A percentile compares a stretch with the other conserved stretches of the same genome.
Evolutionary conservation across 2,329 filamentous ascomycete species (phyloP).

Genomic region (Alternaria triticimaculans): DNA sequence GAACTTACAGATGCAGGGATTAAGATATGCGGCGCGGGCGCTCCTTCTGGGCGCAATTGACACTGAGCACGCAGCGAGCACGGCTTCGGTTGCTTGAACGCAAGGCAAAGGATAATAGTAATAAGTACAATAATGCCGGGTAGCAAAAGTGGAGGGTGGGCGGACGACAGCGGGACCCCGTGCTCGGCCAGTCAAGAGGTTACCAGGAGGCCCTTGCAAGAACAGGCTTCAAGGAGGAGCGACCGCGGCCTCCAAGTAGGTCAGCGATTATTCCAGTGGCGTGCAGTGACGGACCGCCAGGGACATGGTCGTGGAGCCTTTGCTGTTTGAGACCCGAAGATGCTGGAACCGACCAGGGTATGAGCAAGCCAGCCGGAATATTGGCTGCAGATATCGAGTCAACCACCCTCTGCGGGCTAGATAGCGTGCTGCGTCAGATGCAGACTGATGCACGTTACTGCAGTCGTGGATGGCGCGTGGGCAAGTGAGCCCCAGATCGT

Average conservation of each 20-base stretch:
- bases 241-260: conserved; percentile 28
- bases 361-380: conserved; percentile 36
- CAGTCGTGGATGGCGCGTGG: conserved; percentile 30
- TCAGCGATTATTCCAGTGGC: conserved; percentile 29
- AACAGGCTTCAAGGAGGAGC: conserved; percentile 26
- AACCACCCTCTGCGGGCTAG: conserved; percentile 30
- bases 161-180: conserved; percentile 31
- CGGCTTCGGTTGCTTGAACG: conserved; percentile 26
- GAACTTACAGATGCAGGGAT: conserved; percentile 40
- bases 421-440: conserved; percentile 40
- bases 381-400: conserved; percentile 35
- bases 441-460: conserved; percentile 35
- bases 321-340: conserved; percentile 46
- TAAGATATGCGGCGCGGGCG: conserved; percentile 39
- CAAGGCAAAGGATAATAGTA: conserved; percentile 40
- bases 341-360: conserved; percentile 30
- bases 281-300: conserved; percentile 40
- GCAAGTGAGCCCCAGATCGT: conserved; percentile 33
- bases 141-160: conserved; percentile 31
- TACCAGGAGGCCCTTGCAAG: conserved; percentile 30
- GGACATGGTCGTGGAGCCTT: conserved; percentile 47
- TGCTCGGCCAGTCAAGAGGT: conserved; percentile 35
- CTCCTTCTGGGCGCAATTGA: conserved; percentile 30
- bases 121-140: conserved; percentile 41
- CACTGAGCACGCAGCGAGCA: conserved; percentile 33